A percentile compares a stretch with the other conserved stretches of the same genome.
Conservation (phyloP, 2,329 filamentous ascomycete species). For the Fusarium austroafricanum region DNA sequence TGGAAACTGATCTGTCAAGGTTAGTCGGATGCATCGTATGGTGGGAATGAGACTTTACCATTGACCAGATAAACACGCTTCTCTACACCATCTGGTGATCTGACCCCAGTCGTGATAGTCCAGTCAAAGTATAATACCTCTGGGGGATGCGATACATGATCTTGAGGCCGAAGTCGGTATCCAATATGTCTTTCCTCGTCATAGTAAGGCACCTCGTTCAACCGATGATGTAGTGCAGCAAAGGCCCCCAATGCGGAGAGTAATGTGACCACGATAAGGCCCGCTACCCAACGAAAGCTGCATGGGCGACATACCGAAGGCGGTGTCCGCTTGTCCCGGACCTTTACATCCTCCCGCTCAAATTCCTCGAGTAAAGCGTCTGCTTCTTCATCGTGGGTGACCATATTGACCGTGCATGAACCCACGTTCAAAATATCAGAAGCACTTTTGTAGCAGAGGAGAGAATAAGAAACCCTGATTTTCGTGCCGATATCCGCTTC, state of each 20-base stretch:
- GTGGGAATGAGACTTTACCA: not conserved
- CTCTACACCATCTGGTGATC: conserved; percentile 7
- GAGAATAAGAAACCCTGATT: not conserved
- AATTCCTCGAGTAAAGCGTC: conserved; percentile 12
- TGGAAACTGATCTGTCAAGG: not conserved
- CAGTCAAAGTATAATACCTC: not conserved
- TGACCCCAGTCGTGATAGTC: not conserved
- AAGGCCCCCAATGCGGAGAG: not conserved
- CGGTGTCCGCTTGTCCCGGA: not conserved
- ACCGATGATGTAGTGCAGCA: not conserved
- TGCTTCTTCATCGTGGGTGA: conserved; percentile 18
- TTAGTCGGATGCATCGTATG: fast-evolving
- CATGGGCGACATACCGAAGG: not conserved
- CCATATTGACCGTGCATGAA: not conserved
- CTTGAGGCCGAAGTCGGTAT: not conserved
- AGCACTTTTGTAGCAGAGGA: not conserved
- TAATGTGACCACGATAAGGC: not conserved
- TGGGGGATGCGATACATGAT: not conserved
- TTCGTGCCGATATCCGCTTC: conserved; percentile 8
- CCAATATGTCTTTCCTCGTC: not conserved
- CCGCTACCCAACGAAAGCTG: not conserved
- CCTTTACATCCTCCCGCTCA: not conserved
- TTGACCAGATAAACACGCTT: conserved; percentile 4
- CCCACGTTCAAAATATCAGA: fast-evolving
- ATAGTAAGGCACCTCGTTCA: fast-evolving